Evolutionary conservation across 805 yeast genomes (phyloP).

Genomic region (Nakazawaea pomicola): DNA sequence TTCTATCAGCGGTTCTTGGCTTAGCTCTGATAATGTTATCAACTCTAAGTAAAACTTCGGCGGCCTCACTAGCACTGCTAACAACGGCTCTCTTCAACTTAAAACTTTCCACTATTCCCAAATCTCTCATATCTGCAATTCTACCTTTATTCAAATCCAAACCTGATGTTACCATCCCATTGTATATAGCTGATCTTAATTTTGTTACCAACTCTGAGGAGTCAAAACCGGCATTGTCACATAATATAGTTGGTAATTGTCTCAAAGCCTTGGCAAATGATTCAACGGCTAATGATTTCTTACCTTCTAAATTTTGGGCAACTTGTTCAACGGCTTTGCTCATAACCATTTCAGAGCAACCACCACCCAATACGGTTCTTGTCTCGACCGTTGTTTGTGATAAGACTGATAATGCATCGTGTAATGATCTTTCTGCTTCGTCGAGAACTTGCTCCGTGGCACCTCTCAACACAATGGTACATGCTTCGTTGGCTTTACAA

Average conservation of each 20-base stretch:
- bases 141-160: conserved; percentile 79
- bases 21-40: conserved; percentile 96
- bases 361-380: conserved; percentile 90
- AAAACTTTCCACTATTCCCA: conserved; percentile 89
- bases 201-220: conserved; percentile 88
- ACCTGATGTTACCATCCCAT: conserved; percentile 89
- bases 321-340: conserved; percentile 91
- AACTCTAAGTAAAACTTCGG: conserved; percentile 91
- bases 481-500: conserved; percentile 91
- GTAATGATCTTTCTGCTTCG: conserved; percentile 95
- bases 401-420: conserved; percentile 92
- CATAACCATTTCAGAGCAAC: conserved; percentile 90
- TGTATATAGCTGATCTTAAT: conserved; percentile 84
- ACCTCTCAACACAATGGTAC: conserved; percentile 93
- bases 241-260: conserved; percentile 90
- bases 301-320: conserved; percentile 90
- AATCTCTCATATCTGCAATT: conserved; percentile 90
- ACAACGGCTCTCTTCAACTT: conserved; percentile 93
- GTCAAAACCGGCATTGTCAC: conserved; percentile 97
- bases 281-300: conserved; percentile 90
- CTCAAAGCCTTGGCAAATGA: conserved; percentile 91
- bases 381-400: conserved; percentile 94
- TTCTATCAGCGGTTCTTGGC: conserved; percentile 95
- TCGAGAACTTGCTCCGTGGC: conserved; percentile 98
- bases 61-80: conserved; percentile 95